Evolutionary conservation across 1,284 basidiomycete species (phyloP), one percentile per base, ranked within the genome.

Genomic region (Phylloporus sp.): DNA sequence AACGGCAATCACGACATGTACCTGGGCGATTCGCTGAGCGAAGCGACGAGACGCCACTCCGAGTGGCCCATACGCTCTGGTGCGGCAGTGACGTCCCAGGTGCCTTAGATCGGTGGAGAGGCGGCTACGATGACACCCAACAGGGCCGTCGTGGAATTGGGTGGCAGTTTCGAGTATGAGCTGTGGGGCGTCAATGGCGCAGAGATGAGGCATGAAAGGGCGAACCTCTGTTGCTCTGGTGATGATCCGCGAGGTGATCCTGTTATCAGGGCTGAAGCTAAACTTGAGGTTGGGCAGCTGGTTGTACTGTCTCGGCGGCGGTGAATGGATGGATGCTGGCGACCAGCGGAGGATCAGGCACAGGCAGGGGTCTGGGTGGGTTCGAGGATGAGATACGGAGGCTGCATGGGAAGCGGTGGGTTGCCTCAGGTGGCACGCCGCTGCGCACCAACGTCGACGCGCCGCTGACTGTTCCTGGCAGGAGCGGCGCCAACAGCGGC

Each of bases 361-460:
- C 64, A 11, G 82, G 79, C 0, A 75, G 82, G 23, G 85, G 87
- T 0, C 81, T 88, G 8, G 85, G 85, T 29, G 88, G 87, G 35
- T 94, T 91, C 72, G 93, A 94, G 75, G 93, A 94, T 65, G 93
- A 94, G 77, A 86, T 94, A 61, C 83, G 87, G 67, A 79, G 91
- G 70, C 73, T 94, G 63, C 81, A 93, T 43, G 85, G 86, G 58
- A 92, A 91, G 79, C 83, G 91, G 55, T 94, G 92, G 92, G 84
- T 88, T 3, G 84, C 87, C 12, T 88, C 84, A 2, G 86, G 88
- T 19, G 87, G 86, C 4, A 80, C 80, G 23, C 85, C 86, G 4
- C 70, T 89, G 37, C 82, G 88, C 65, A 91, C 89, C 45, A 89
- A 85, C 73, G 80, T 90, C 43, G 87, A 88, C 70, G 84, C 71